Conservation (phyloP, 169 alveolate species). For the Eimeria sp. region DNA sequence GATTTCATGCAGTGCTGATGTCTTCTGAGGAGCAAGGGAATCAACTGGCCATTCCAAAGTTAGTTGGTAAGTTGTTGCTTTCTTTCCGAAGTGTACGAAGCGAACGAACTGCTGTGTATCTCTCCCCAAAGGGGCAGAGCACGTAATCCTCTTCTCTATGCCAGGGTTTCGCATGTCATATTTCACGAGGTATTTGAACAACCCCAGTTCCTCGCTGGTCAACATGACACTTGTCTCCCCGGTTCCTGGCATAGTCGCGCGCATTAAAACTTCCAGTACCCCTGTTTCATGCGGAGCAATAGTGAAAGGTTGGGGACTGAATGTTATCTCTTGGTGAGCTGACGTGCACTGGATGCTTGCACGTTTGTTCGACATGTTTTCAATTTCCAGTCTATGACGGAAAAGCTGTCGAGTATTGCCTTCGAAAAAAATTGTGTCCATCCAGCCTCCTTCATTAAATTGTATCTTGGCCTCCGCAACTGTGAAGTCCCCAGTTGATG, state of each 20-base stretch:
- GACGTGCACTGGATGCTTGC: slow-evolving; percentile 55
- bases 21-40: neutral
- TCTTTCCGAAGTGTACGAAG: slow-evolving; percentile 78
- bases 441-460: slow-evolving; percentile 68
- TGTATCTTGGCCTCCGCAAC: slow-evolving; percentile 65
- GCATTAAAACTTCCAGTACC: slow-evolving; percentile 36
- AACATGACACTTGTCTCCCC: slow-evolving; percentile 62
- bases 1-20: slow-evolving; percentile 21
- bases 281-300: slow-evolving; percentile 67
- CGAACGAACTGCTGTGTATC: slow-evolving; percentile 70
- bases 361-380: slow-evolving; percentile 24
- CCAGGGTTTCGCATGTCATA: slow-evolving; percentile 58
- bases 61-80: slow-evolving; percentile 51
- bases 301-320: slow-evolving; percentile 63
- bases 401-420: slow-evolving; percentile 57
- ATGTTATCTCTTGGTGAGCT: slow-evolving; percentile 60
- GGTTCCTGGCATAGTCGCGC: slow-evolving; percentile 66
- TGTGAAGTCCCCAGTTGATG: slow-evolving; percentile 58
- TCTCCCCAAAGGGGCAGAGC: slow-evolving; percentile 82
- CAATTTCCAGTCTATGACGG: slow-evolving; percentile 24
- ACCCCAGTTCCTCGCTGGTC: slow-evolving; percentile 74
- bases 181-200: slow-evolving; percentile 59
- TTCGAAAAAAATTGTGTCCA: slow-evolving; percentile 58
- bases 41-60: slow-evolving; percentile 68
- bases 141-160: slow-evolving; percentile 62